These are phyloP conservation scores for Phalaenopsis equestris DNA, from an alignment of 106 monocot genomes.

Conservation along the genomic window DNA sequence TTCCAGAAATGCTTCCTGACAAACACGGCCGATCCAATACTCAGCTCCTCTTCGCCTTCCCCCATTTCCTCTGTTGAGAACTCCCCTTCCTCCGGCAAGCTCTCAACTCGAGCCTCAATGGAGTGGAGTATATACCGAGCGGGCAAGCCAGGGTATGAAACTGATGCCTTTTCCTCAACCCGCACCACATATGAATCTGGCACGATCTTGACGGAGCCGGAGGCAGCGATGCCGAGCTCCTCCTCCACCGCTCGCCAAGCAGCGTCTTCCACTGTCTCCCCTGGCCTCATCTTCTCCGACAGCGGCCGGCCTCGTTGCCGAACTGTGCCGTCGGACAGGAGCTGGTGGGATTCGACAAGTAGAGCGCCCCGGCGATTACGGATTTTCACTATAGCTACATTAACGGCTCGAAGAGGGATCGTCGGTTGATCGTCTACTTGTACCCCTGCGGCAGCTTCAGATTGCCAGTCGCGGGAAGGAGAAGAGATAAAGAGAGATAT, in stretches of 20 bases:
- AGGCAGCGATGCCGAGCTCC: conserved; percentile 39
- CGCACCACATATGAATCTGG: conserved; percentile 29
- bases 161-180: conserved; percentile 59
- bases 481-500: conserved; percentile 31
- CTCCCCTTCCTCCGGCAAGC: conserved; percentile 77
- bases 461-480: neutral
- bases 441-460: neutral
- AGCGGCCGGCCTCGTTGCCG: conserved; percentile 45
- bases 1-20: conserved; percentile 83
- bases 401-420: conserved; percentile 45
- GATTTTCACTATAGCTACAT: conserved; percentile 55
- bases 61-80: conserved; percentile 82
- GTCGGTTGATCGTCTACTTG: neutral
- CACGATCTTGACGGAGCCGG: conserved; percentile 22
- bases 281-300: conserved; percentile 92
- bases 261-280: conserved; percentile 69
- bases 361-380: conserved; percentile 32
- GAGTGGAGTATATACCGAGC: conserved; percentile 68
- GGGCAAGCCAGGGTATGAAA: conserved; percentile 74
- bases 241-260: conserved; percentile 50
- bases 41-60: conserved; percentile 21
- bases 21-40: conserved; percentile 19
- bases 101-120: conserved; percentile 53
- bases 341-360: conserved; percentile 74
- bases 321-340: conserved; percentile 71